Base-by-base conservation (phyloP, 2,329 filamentous ascomycete genomes). In the Neonectria coccinea region DNA sequence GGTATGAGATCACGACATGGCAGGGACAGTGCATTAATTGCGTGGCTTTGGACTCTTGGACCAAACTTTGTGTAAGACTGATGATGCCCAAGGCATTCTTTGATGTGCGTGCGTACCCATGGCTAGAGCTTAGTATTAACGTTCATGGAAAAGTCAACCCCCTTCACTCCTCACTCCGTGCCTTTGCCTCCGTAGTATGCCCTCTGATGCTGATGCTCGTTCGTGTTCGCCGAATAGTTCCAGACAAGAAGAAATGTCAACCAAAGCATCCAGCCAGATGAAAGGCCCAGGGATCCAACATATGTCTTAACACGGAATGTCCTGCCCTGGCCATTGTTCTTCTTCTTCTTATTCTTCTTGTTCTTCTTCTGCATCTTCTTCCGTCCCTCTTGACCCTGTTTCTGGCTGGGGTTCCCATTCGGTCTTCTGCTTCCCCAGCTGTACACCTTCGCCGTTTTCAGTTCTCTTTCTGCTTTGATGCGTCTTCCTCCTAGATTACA, bases 401-500 rank as follows among this genome's bases (percentile, higher is more conserved):
- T 36, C 48, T 44, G 27, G 47, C 57, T 52, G 48, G 59, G 42
- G 53, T 52, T 62, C 55, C 56, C 45, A 10, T 33, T 20, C 27
- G 12, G 48, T 51, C 48, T 51, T n/a, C 50, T 64, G 59, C 58
- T 42, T 56, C 45, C 33, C 67, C 55, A 63, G 54, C 51, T 68
- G 58, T 62, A 67, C 65, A 65, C 57, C 64, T 51, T 54, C 36
- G 20, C 42, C 36, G 18, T 22, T 48, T 48, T 54, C 45, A 33
- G 14, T 53, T 60, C 55, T 42, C 58, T 51, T 51, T 48, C 52
- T 31, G 54, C 44, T 52, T 42, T n/a, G 42, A 56, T 63, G 41
- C 45, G 59, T 67, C 56, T 55, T 68, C 63, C 60, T 66, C 65
- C 63, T 67, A 70, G 59, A 73, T 74, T 74, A 73, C 70, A 69